A percentile compares a stretch with the other conserved stretches of the same genome.
Conservation (phyloP, 768 basidiomycete species). For the Lactifluus subvellereus region DNA sequence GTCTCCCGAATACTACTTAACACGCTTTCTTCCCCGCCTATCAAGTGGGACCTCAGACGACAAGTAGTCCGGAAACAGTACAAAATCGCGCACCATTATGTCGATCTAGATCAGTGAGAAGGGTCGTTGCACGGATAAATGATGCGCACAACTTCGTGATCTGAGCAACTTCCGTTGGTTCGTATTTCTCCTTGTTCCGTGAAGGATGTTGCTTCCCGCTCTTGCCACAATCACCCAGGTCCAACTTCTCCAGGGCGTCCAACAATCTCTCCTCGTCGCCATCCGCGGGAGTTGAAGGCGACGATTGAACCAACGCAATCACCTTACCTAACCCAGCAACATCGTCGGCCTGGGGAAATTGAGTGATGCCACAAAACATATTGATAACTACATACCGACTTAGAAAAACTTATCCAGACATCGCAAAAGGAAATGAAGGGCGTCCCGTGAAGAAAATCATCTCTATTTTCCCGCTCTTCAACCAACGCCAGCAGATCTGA, state of each 20-base stretch:
- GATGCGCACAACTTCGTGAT: constrained; percentile 22
- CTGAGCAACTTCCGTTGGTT: constrained; percentile 5
- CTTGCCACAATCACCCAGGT: constrained; percentile 3
- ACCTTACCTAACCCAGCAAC: constrained; percentile 26
- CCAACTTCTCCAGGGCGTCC: constrained; percentile 13
- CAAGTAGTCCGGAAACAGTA: background rate
- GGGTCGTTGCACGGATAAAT: constrained; percentile 16
- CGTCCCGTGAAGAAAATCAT: constrained; percentile 42
- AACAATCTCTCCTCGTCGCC: constrained; percentile 12
- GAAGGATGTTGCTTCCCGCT: background rate
- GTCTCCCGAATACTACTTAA: constrained; percentile 14
- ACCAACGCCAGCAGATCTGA: constrained; percentile 39
- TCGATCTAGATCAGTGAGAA: constrained; percentile 8
- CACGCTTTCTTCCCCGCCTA: constrained; percentile 9
- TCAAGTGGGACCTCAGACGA: background rate
- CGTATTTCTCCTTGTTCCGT: background rate
- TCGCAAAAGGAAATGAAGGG: constrained; percentile 63
- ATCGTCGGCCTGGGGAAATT: constrained; percentile 40
- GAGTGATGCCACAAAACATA: background rate
- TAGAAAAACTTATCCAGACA: constrained; percentile 64
- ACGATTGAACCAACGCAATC: constrained; percentile 9
- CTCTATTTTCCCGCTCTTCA: constrained; percentile 34
- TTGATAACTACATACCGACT: constrained; percentile 40
- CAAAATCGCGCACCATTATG: constrained; percentile 9
- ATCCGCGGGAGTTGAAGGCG: background rate